Conservation (phyloP, 352 stramenopile genomes). For the Phytophthora sp. region DNA sequence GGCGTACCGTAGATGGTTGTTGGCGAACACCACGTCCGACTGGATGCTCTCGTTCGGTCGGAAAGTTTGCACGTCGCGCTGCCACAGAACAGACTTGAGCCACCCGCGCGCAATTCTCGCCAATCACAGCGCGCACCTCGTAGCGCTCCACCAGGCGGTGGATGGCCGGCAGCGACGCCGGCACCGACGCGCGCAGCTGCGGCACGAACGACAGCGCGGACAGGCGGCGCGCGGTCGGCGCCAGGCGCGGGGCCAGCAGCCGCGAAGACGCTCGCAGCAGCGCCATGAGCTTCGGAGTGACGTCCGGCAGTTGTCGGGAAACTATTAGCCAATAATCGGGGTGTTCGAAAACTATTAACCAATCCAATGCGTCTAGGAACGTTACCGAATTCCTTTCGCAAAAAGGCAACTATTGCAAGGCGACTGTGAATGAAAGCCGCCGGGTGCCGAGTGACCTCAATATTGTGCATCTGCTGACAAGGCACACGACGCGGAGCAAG, state of each 20-base stretch:
- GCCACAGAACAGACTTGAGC: background rate
- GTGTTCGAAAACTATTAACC: no score
- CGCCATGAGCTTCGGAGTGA: constrained; percentile 13
- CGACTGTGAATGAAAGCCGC: no score
- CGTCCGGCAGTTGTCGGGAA: no score
- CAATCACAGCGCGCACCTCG: constrained; percentile 35
- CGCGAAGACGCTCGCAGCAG: constrained; percentile 10
- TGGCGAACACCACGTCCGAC: constrained; percentile 73
- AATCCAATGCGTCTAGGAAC: no score
- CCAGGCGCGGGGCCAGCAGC: constrained; percentile 20
- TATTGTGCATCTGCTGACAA: no score
- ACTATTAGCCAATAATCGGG: no score
- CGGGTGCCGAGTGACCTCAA: no score
- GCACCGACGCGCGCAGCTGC: constrained; percentile 56
- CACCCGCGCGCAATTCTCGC: background rate
- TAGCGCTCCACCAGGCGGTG: constrained; percentile 51
- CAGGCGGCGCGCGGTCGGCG: constrained; percentile 6
- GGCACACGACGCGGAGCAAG: no score
- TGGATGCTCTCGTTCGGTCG: constrained; percentile 41
- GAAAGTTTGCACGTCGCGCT: constrained; percentile 56
- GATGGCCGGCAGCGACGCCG: constrained; percentile 43
- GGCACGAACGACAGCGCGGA: constrained; percentile 56
- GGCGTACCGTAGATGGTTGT: constrained; percentile 67
- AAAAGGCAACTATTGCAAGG: background rate
- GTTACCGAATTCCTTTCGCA: no score